Base-by-base conservation (phyloP, 1,284 basidiomycete species). In the Rhodotorula glutinis region DNA sequence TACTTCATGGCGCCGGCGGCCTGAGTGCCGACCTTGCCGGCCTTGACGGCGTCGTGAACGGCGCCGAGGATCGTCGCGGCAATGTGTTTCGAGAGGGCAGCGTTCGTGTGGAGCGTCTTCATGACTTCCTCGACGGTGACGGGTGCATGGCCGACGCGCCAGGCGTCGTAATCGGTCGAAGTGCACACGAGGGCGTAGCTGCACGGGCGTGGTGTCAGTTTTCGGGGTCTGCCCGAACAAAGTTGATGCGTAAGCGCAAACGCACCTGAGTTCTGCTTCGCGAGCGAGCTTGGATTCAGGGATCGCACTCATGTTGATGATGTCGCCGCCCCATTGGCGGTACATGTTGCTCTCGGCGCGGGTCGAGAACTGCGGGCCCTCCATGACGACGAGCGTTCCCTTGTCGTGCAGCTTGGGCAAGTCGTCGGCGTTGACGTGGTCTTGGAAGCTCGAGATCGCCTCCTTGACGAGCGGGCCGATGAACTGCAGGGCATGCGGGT, bases 331-430 rank as follows among this genome's bases (percentile, higher is more conserved):
- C 88, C 90, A 93, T 62, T 85, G 83, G 49, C 93, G 84, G 80
- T 98, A 97, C 92, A 98, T 95, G 75, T 86, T 77, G 76, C 90
- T 92, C 84, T 98, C 95, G 27, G 95, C 96, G 46, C 95, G 83
- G 8, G 95, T 98, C 62, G 91, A 82, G 75, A 81, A 81, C 77
- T 79, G 79, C 33, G 91, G 92, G 5, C 95, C 95, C 78, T 98
- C 95, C 93, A 98, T 98, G 78, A 92, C 95, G 52, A 98, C 88
- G 62, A 96, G 87, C 16, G 87, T 89, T 82, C 90, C 94, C 54
- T 85, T 87, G 25, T 84, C 86, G 79, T 94, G 91, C 62, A 95
- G 79, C 76, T 83, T 60, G 11, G 72, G 72, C 54, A 60, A 33
- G 52, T 70, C 70, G 3, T 52, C n/a, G 14, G 67, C 65, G 63